phyloP scores from a whole-genome alignment of 495 filamentous ascomycete genomes.

The Xylaria flabelliformis region DNA sequence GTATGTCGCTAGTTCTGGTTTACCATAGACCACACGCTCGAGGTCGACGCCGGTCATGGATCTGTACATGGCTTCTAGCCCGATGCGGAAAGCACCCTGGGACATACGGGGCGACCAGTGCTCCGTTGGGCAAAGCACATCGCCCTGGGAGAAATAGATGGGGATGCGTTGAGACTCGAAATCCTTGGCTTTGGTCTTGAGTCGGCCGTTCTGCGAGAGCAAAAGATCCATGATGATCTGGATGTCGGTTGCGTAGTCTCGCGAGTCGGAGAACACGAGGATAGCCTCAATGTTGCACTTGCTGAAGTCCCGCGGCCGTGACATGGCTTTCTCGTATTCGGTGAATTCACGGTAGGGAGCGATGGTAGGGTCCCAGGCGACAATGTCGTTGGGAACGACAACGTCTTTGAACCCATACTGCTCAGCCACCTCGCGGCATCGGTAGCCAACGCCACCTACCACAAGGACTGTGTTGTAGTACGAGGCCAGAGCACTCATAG shows the following conservation, averaged over 20 bases:
- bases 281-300: constrained; percentile 80
- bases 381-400: constrained; percentile 70
- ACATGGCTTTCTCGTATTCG: constrained; percentile 62
- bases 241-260: constrained; percentile 83
- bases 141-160: constrained; percentile 77
- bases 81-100: constrained; percentile 78
- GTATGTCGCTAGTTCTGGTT: constrained; percentile 81
- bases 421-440: constrained; percentile 70
- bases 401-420: constrained; percentile 71
- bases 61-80: constrained; percentile 80
- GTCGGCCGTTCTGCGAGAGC: constrained; percentile 72
- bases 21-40: constrained; percentile 85
- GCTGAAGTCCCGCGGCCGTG: constrained; percentile 66
- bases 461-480: constrained; percentile 71
- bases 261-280: constrained; percentile 81
- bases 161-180: constrained; percentile 71
- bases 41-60: constrained; percentile 74
- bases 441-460: constrained; percentile 69
- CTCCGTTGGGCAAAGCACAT: constrained; percentile 78
- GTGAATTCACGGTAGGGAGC: constrained; percentile 70
- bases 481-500: constrained; percentile 69
- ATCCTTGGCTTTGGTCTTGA: constrained; percentile 71
- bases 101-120: constrained; percentile 76
- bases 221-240: constrained; percentile 87
- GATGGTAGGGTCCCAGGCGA: constrained; percentile 65